A percentile compares a stretch with the other conserved stretches of the same genome.
phyloP scores from a whole-genome alignment of 371 early-diverging fungal genomes.

The Coemansia sp. region DNA sequence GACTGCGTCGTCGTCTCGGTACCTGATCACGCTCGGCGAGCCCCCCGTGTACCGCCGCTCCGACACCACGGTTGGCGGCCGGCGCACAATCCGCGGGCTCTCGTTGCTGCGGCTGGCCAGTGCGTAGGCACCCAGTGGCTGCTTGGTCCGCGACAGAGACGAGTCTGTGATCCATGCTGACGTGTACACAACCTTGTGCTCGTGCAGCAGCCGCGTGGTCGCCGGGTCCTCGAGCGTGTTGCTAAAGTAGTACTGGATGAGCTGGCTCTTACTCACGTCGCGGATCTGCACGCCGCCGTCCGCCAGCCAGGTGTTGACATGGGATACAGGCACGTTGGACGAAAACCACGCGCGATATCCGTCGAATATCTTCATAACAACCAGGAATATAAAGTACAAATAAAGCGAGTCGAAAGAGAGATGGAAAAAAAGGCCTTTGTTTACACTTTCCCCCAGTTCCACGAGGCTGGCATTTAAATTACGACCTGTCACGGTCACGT shows the following conservation, averaged over 20 bases:
- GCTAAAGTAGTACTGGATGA: conserved; percentile 43
- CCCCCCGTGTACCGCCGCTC: conserved; percentile 9
- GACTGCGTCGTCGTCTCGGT: too few species aligned
- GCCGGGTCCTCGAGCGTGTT: conserved; percentile 33
- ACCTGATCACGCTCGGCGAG: conserved; percentile 23
- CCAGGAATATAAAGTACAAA: background rate
- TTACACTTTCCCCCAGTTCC: too few species aligned
- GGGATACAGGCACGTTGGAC: conserved; percentile 33
- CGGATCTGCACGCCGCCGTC: conserved; percentile 43
- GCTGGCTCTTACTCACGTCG: conserved; percentile 9
- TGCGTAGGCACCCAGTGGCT: conserved; percentile 38
- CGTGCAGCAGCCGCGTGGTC: conserved; percentile 17
- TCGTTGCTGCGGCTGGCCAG: background rate
- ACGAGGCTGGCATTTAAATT: too few species aligned
- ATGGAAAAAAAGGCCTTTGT: too few species aligned
- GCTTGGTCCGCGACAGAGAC: conserved; percentile 26
- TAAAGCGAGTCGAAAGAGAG: too few species aligned
- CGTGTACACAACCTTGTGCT: conserved; percentile 38
- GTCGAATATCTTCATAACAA: conserved; percentile 38
- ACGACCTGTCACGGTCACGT: too few species aligned
- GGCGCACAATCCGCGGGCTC: conserved; percentile 1
- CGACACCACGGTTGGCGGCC: conserved; percentile 11
- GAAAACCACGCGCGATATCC: conserved; percentile 44
- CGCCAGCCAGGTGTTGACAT: conserved; percentile 35
- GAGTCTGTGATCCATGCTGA: conserved; percentile 44